Base-by-base conservation (phyloP, 257 asterid genomes). In the Lavandula angustifolia region DNA sequence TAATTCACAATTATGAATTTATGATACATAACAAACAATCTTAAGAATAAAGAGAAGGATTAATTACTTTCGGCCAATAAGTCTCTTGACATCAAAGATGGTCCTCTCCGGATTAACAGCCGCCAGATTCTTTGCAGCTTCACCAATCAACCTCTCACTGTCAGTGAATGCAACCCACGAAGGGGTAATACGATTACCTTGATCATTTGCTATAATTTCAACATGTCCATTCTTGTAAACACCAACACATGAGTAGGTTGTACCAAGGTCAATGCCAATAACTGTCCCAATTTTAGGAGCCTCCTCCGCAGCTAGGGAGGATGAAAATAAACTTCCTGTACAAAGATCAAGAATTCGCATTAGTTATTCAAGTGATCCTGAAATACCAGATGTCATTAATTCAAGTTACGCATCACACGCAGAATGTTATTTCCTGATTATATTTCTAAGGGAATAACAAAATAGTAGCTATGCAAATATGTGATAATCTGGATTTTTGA, bases 321-420 rank as follows among this genome's bases (percentile, higher is more conserved):
- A 60, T 64, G 89, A 79, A 68, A 76, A 77, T 55, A 91, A 74
- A 65, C 92, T 73, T 7, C 96, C 98, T 91, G 89, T 67, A 18
- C 59, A 53, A 35, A 38, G 41, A 68, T 50, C 58, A 62, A 61
- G 14, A 37, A 14, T 57, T 42, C 7, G 42, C 67, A 22, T 9
- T 14, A 4, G 34, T 42, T n/a, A 43, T 22, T 29, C 29, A 7
- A 64, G 7, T 59, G 22, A 47, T 32, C 34, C 29, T 22, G 42
- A 29, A 44, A 31, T 13, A 34, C 6, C n/a, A 55, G 37, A 18
- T 22, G 27, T 22, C 52, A 9, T 7, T 11, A 27, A 27, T 35
- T 52, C 35, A 27, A 46, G 17, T 4, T 17, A 22, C 27, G 38
- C 33, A 27, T 33, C 41, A 35, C 6, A 51, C 9, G 32, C 27